Percentiles rank a stretch among this genome's conserved stretches.
Conservation (phyloP, 768 basidiomycete genomes). For the Fomitopsis pulvina region DNA sequence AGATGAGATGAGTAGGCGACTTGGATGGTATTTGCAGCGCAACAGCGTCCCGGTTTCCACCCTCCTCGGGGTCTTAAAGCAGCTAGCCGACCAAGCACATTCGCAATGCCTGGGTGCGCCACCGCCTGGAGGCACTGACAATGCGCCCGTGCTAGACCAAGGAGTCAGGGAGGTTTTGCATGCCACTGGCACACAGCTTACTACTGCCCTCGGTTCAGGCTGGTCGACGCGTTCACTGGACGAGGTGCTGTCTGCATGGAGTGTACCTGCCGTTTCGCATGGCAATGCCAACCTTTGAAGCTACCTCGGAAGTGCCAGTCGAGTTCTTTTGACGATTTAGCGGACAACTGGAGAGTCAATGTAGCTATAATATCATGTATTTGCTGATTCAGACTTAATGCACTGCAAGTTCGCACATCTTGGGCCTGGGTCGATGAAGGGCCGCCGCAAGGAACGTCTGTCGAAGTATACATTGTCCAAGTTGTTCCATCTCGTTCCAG, state of each 20-base stretch:
- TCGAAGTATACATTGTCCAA: too few relatives aligned
- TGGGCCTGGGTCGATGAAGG: too few relatives aligned
- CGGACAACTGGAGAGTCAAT: too few relatives aligned
- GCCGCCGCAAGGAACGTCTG: too few relatives aligned
- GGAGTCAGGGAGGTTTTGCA: conserved; percentile 86
- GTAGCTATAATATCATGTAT: too few relatives aligned
- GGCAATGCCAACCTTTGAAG: neutral
- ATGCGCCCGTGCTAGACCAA: conserved; percentile 30
- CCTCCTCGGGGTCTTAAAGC: conserved; percentile 52
- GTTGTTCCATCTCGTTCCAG: too few relatives aligned
- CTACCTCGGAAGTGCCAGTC: too few relatives aligned
- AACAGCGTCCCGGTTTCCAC: conserved; percentile 68
- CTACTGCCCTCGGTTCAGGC: conserved; percentile 58
- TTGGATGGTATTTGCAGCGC: conserved; percentile 68
- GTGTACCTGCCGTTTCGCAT: neutral
- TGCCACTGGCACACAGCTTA: conserved; percentile 78
- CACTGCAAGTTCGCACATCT: too few relatives aligned
- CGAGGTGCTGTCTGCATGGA: conserved; percentile 59
- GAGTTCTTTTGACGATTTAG: too few relatives aligned
- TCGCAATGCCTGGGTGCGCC: conserved; percentile 42
- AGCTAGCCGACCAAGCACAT: conserved; percentile 58
- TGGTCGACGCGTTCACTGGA: conserved; percentile 69
- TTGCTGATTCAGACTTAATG: too few relatives aligned
- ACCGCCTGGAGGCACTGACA: conserved; percentile 43
- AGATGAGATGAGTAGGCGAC: conserved; percentile 27